These are phyloP conservation scores for Fusarium fracticaudum DNA, from an alignment of 2,329 filamentous ascomycete genomes.

Conservation along the genomic window DNA sequence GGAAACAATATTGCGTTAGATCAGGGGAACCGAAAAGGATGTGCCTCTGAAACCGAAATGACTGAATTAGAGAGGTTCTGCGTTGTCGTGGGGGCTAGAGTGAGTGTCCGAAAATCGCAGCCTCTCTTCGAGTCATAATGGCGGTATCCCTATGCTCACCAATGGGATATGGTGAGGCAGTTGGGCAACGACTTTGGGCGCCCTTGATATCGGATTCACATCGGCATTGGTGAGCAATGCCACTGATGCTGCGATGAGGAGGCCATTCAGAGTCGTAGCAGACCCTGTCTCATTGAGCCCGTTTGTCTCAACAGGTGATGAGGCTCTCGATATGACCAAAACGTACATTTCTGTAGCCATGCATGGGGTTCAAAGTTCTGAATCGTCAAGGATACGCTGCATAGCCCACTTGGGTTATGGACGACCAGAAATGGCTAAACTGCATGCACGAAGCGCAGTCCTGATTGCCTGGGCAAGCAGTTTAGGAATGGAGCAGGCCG, in stretches of 20 bases:
- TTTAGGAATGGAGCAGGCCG: constrained; percentile 29
- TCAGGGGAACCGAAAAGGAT: constrained; percentile 22
- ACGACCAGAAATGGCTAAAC: constrained; percentile 36
- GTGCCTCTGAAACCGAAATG: constrained; percentile 22
- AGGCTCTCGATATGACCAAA: constrained; percentile 34
- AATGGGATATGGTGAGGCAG: constrained; percentile 35
- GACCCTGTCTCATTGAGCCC: constrained; percentile 24
- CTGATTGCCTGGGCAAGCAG: constrained; percentile 35
- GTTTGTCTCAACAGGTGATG: constrained; percentile 36
- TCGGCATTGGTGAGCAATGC: constrained; percentile 31
- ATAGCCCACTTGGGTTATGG: constrained; percentile 32
- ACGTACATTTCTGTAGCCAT: constrained; percentile 28
- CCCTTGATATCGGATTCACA: constrained; percentile 25
- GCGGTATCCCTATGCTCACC: constrained; percentile 39
- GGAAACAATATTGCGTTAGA: constrained; percentile 12
- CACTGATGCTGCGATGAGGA: constrained; percentile 34
- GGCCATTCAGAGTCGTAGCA: constrained; percentile 27
- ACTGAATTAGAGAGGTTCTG: constrained; percentile 23
- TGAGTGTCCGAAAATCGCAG: constrained; percentile 29
- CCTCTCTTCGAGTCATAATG: constrained; percentile 39
- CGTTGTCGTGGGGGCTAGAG: constrained; percentile 35
- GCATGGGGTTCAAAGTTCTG: constrained; percentile 33
- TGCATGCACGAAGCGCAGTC: constrained; percentile 26
- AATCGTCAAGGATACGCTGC: constrained; percentile 22
- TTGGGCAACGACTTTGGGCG: constrained; percentile 34